These are phyloP conservation scores for Austropuccinia psidii DNA, from an alignment of 1,284 basidiomycete species.

Conservation along the genomic window DNA sequence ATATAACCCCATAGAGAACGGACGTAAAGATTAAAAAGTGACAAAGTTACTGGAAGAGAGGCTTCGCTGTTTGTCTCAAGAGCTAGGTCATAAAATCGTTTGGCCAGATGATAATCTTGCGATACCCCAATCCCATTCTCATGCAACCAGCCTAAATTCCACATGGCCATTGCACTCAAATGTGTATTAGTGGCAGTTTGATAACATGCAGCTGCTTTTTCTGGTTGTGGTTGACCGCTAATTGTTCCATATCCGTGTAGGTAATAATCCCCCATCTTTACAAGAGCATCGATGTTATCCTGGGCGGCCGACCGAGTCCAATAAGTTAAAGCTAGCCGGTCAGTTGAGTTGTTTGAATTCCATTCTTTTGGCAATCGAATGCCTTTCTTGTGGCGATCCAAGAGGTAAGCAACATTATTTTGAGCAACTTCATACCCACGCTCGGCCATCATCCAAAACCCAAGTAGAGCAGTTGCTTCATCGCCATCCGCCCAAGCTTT, in stretches of 20 bases:
- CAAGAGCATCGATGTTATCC: conserved; percentile 85
- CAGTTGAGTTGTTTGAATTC: conserved; percentile 55
- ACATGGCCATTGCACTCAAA: conserved; percentile 85
- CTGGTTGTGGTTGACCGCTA: conserved; percentile 58
- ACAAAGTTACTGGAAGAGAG: conserved; percentile 75
- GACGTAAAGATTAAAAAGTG: conserved; percentile 70
- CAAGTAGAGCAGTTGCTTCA: conserved; percentile 62
- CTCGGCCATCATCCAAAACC: conserved; percentile 91
- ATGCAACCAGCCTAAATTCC: conserved; percentile 99
- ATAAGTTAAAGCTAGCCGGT: conserved; percentile 72
- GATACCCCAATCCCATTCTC: conserved; percentile 88
- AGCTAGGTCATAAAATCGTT: conserved; percentile 87
- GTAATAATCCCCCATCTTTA: conserved; percentile 84
- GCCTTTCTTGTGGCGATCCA: conserved; percentile 78
- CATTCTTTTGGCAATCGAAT: conserved; percentile 52
- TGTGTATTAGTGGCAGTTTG: conserved; percentile 82
- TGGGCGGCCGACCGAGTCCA: conserved; percentile 93
- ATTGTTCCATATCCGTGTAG: conserved; percentile 70
- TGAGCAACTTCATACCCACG: conserved; percentile 85
- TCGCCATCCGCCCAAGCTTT: conserved; percentile 66
- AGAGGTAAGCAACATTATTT: conserved; percentile 86
- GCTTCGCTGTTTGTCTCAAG: conserved; percentile 78
- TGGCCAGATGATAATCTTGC: conserved; percentile 91
- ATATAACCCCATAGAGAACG: conserved; percentile 64
- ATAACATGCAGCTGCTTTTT: conserved; percentile 87